phyloP scores from a whole-genome alignment of 345 rosid genomes.

The Viola odorata region DNA sequence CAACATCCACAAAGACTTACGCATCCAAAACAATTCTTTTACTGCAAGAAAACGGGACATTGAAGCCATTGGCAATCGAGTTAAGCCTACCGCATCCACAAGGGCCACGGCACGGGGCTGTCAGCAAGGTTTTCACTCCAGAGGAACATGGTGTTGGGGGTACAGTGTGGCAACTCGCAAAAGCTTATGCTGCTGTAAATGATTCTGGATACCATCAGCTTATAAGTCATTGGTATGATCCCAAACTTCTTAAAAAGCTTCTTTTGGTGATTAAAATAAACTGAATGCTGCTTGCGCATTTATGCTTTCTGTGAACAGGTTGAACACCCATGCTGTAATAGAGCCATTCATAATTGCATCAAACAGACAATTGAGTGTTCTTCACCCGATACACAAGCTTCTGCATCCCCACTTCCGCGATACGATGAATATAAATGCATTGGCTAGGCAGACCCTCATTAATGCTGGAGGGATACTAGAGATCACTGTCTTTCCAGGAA shows the following conservation, averaged over 20 bases:
- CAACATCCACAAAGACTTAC: slow-evolving; percentile 74
- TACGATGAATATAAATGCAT: slow-evolving; percentile 86
- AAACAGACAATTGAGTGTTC: slow-evolving; percentile 69
- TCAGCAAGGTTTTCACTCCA: slow-evolving; percentile 71
- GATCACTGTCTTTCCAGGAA: slow-evolving; percentile 66
- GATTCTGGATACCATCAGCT: slow-evolving; percentile 96
- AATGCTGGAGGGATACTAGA: slow-evolving; percentile 76
- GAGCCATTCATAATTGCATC: slow-evolving; percentile 85
- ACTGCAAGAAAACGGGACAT: slow-evolving; percentile 58
- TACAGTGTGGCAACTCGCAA: slow-evolving; percentile 83
- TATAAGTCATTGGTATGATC: slow-evolving; percentile 72
- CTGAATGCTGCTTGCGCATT: background rate
- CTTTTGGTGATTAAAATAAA: background rate
- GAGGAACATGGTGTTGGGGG: slow-evolving; percentile 52
- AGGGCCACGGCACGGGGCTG: slow-evolving; percentile 59
- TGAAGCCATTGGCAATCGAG: slow-evolving; percentile 81
- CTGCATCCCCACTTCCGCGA: slow-evolving; percentile 88
- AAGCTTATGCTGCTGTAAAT: slow-evolving; percentile 80
- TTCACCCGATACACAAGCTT: slow-evolving; percentile 86
- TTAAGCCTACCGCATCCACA: slow-evolving; percentile 85
- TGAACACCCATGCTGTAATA: slow-evolving; percentile 77
- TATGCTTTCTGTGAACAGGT: slow-evolving; percentile 36
- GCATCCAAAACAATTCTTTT: slow-evolving; percentile 70
- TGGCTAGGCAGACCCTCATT: slow-evolving; percentile 77
- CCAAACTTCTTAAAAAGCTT: background rate